Percentiles rank a stretch among this genome's conserved stretches.
These are phyloP conservation scores for Pueraria montana DNA, from an alignment of 306 rosid genomes.

Conservation along the genomic window DNA sequence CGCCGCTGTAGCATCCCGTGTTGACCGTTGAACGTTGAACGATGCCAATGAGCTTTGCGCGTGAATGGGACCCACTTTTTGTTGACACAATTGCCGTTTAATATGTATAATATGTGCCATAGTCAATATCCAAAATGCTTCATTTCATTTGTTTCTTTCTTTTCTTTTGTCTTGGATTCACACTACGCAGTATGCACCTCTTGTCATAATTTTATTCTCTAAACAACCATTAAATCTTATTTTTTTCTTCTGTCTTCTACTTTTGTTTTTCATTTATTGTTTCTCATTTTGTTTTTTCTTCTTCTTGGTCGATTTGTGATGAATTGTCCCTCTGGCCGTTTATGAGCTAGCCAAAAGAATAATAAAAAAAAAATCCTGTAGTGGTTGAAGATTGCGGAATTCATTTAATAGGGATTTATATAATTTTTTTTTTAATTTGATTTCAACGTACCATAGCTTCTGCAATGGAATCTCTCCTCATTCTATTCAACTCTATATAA, in stretches of 20 bases:
- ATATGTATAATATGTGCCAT: not conserved
- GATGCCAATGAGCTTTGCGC: not conserved
- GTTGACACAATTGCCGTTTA: not conserved
- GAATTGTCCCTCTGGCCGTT: not conserved
- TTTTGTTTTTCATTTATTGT: not conserved
- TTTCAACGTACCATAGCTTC: not conserved
- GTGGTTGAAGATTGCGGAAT: too few species aligned
- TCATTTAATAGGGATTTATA: not conserved
- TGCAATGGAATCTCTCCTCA: not conserved
- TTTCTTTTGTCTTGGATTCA: constrained; percentile 1
- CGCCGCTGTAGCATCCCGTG: not conserved
- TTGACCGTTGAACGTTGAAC: not conserved
- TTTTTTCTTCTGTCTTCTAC: too few species aligned
- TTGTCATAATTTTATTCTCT: not conserved
- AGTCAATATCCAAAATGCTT: not conserved
- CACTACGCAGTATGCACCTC: not conserved
- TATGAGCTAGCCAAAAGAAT: not conserved
- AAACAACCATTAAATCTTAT: not conserved
- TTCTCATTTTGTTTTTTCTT: not conserved
- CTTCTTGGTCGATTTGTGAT: not conserved
- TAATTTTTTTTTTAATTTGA: not conserved
- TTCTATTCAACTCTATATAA: not conserved
- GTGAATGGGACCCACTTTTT: not conserved
- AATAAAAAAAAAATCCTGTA: too few species aligned
- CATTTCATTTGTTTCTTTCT: not conserved